phyloP scores from a whole-genome alignment of 2,329 filamentous ascomycete genomes.

The Gremmenia infestans region DNA sequence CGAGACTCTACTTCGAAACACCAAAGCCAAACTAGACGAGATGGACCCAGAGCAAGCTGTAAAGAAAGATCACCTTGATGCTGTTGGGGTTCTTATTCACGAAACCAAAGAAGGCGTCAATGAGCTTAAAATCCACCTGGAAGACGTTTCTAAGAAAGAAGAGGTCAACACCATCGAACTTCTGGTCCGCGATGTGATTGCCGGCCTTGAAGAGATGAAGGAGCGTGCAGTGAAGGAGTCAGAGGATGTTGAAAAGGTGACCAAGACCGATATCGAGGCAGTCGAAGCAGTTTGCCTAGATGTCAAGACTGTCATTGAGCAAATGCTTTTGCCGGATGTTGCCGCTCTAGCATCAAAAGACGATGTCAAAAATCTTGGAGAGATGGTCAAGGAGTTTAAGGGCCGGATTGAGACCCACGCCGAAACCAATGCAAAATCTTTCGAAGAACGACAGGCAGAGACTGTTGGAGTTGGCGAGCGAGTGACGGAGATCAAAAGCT shows the following conservation, averaged over 20 bases:
- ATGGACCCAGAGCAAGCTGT: conserved; percentile 69
- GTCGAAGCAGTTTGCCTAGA: conserved; percentile 80
- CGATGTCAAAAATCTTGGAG: conserved; percentile 65
- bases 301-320: conserved; percentile 72
- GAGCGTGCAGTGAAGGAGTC: conserved; percentile 40
- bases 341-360: conserved; percentile 70
- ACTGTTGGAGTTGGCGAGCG: conserved; percentile 73
- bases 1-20: conserved; percentile 83
- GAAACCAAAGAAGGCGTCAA: conserved; percentile 72
- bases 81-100: conserved; percentile 51
- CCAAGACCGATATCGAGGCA: conserved; percentile 76
- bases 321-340: conserved; percentile 66
- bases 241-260: conserved; percentile 53
- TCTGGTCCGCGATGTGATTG: conserved; percentile 72
- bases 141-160: conserved; percentile 68
- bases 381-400: conserved; percentile 67
- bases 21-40: conserved; percentile 83
- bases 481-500: conserved; percentile 71
- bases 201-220: conserved; percentile 68
- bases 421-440: conserved; percentile 69
- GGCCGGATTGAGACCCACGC: conserved; percentile 63
- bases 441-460: conserved; percentile 80
- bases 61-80: conserved; percentile 58
- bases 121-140: conserved; percentile 60
- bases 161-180: conserved; percentile 74